A percentile compares a stretch with the other conserved stretches of the same genome.
Evolutionary conservation across 1,139 yeast species (phyloP).

Genomic region (Saccharomycopsis phalli): DNA sequence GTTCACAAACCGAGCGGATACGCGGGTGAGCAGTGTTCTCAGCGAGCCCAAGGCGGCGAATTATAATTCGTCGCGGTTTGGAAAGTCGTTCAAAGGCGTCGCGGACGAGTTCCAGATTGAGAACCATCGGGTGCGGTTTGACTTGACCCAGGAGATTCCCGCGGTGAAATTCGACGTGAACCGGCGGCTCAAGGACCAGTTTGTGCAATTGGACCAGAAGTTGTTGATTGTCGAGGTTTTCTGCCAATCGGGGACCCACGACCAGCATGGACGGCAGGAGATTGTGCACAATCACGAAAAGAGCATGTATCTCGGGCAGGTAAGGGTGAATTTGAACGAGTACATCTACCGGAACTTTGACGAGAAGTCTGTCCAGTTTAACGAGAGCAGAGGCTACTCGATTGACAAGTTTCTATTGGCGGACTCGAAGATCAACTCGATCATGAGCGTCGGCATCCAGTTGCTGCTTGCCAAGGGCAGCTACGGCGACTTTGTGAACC

Average conservation of each 20-base stretch:
- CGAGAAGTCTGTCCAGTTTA: neutral
- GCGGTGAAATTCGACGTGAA: constrained; percentile 15
- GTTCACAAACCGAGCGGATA: neutral
- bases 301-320: constrained; percentile 14
- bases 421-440: constrained; percentile 20
- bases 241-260: constrained; percentile 4
- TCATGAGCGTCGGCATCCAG: constrained; percentile 16
- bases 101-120: constrained; percentile 15
- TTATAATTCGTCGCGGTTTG: constrained; percentile 10
- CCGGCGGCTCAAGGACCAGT: constrained; percentile 5
- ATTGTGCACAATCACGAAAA: constrained; percentile 14
- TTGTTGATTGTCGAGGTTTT: constrained; percentile 13
- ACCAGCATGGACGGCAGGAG: constrained; percentile 2
- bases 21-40: neutral
- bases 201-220: constrained; percentile 13
- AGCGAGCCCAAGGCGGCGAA: no score
- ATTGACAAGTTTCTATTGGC: constrained; percentile 19
- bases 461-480: constrained; percentile 15
- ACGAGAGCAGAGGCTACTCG: neutral
- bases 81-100: constrained; percentile 11
- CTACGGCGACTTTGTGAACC: constrained; percentile 11
- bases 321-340: constrained; percentile 14
- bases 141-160: constrained; percentile 9
- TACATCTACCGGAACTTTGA: constrained; percentile 17
- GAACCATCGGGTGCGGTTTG: constrained; percentile 18